Evolutionary conservation across 108 stramenopile species (phyloP), one percentile per base, ranked within the genome.

Genomic region (Phaeodactylum tricornutum): DNA sequence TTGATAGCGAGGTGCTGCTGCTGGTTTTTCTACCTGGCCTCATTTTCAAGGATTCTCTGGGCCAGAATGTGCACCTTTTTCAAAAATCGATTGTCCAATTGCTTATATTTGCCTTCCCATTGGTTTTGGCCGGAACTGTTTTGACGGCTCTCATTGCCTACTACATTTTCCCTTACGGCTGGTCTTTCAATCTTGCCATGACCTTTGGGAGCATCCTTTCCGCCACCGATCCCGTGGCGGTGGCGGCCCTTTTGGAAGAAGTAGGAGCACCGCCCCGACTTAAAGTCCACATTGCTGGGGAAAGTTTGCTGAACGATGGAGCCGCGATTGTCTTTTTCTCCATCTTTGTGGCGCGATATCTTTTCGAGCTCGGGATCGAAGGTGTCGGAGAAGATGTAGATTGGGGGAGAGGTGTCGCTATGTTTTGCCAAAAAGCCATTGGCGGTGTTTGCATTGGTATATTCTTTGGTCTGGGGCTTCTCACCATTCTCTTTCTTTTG

Each of bases 201-300:
- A 77, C 84, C 11, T 81, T 95, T 48, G 96, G 94, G 27, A 53
- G 74, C 23, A 94, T 97, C 34, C 56, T 94, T 23, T 57, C 83
- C 14, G 93, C 93, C 7, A 97, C 94, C 2, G 96, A 97, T 55
- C 96, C 96, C 0, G 90, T 93, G 0, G 91, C 93, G 3, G 93
- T 97, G 12, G 81, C 81, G 2, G 85, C 81, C 0, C 58, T 39
- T 19, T 23, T 51, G 26, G 26, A 55, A 43, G 21, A 55, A 28
- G 41, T 39, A 2, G 74, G 92, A 26, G 84, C 87, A 8, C 81
- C 85, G 2, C 74, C 85, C 16, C 57, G 84, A 15, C 59, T 92
- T 19, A 72, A 79, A 26, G 62, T 80, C 33, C 84, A 84, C 43
- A 73, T 92, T 26, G 61, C 78, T 0, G 89, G 84, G 11, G 89